A percentile compares a stretch with the other conserved stretches of the same genome.
phyloP scores from a whole-genome alignment of 176 grass and related monocot genomes.

The Oryza glaberrima region DNA sequence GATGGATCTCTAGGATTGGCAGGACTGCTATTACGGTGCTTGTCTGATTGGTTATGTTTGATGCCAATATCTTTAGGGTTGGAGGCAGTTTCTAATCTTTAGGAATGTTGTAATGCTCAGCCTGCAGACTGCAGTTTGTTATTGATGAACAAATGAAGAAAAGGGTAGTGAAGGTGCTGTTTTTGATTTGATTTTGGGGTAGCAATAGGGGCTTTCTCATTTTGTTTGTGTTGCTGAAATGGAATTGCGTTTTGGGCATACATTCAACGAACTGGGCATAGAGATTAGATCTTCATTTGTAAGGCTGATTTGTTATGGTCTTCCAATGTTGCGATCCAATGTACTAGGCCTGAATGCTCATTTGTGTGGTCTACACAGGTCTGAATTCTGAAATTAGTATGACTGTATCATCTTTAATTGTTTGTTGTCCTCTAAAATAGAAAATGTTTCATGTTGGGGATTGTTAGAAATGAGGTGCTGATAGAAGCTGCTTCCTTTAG shows the following conservation, averaged over 20 bases:
- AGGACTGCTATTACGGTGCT: background rate
- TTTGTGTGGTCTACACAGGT: background rate
- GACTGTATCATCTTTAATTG: background rate
- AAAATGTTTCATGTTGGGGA: background rate
- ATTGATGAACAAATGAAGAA: no score
- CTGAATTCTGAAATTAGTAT: background rate
- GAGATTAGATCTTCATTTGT: background rate
- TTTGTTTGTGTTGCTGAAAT: background rate
- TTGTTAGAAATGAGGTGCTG: background rate
- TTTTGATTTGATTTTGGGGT: background rate
- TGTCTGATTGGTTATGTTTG: background rate
- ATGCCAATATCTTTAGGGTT: background rate
- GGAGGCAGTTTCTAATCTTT: background rate
- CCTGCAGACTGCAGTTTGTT: background rate
- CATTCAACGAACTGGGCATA: background rate
- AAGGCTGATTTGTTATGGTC: background rate
- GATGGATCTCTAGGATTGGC: background rate
- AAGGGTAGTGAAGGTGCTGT: background rate
- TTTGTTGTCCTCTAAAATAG: background rate
- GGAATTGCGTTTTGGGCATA: background rate
- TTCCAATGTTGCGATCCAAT: background rate
- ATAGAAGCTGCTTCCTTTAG: background rate
- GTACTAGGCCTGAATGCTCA: background rate
- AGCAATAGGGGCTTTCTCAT: background rate
- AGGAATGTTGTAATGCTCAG: background rate